Base-by-base conservation (phyloP, 345 rosid genomes). In the Microthlaspi erraticum region DNA sequence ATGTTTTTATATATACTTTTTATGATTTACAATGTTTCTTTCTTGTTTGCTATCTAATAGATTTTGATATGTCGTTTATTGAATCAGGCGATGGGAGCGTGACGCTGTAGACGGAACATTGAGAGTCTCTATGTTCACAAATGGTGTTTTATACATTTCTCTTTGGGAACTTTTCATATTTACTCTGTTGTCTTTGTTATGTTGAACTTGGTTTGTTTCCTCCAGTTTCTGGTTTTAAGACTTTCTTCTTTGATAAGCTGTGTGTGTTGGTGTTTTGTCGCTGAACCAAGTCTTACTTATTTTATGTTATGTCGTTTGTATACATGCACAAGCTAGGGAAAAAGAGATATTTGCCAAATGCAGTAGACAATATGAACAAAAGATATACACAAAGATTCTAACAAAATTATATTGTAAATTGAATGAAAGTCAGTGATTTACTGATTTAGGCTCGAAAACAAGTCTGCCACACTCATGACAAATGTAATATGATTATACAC, bases 391-490 rank as follows among this genome's bases (percentile, higher is more conserved):
- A 1, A 26, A 26, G 29, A 26, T 26, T 26, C 29, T 26, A 26
- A 10, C 33, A 17, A 44, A 45, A 45, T 29, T 7, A 38, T 39
- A 8, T 38, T 49, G 18, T 18, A 56, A 18, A 8, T 2, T 14
- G 8, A 37, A 17, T 5, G 8, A 1, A 48, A 57, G 17, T 26
- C 39, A 3, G n/a, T 14, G 11, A 66, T 32, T 36, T 45, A 3
- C 10, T 14, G 11, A 66, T 32, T 36, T 45, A 42, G 37, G 6
- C 29, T 53, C 37, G 45, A 68, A 32, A 75, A 45, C 52, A 75
- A 44, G 5, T 75, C 78, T 0, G 74, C 74, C 8, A 46, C 65
- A 75, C 74, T 75, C 79, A 75, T 75, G 5, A 10, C 53, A 53
- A 45, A 75, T 4, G 64, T 68, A 49, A 75, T 69, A 45, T 68